Conservation (phyloP, 192 early-diverging fungal genomes). For the Linnemannia zychae region DNA sequence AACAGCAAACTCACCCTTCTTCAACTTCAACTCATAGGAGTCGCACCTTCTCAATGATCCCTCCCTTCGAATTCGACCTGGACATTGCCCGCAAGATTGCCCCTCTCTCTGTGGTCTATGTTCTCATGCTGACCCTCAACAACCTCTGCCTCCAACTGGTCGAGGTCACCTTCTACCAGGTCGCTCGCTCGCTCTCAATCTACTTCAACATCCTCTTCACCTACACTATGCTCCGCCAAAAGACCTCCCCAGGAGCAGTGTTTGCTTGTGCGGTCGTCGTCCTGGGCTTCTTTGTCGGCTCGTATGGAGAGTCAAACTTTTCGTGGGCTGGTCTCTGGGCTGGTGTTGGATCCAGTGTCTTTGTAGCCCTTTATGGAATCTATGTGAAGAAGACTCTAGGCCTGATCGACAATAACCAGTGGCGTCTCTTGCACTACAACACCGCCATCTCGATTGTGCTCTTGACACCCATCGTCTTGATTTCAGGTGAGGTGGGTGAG, state of each 20-base stretch:
- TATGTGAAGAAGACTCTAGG: slow-evolving; percentile 76
- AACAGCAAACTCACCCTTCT: no score
- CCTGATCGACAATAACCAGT: slow-evolving; percentile 76
- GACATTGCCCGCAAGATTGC: slow-evolving; percentile 66
- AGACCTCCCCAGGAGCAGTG: slow-evolving; percentile 66
- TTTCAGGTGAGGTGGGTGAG: slow-evolving; percentile 70
- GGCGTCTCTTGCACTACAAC: slow-evolving; percentile 78
- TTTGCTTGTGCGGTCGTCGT: slow-evolving; percentile 71
- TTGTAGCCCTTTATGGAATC: slow-evolving; percentile 79
- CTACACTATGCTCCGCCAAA: slow-evolving; percentile 68
- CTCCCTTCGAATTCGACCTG: slow-evolving; percentile 72
- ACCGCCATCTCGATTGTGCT: slow-evolving; percentile 72
- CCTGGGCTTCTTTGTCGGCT: slow-evolving; percentile 73
- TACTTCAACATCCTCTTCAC: slow-evolving; percentile 78
- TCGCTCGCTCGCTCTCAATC: slow-evolving; percentile 76
- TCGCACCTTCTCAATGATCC: slow-evolving; percentile 67
- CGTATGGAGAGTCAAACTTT: slow-evolving; percentile 77
- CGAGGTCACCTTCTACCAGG: slow-evolving; percentile 80
- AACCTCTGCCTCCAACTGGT: slow-evolving; percentile 75
- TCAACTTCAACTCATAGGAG: slow-evolving; percentile 34
- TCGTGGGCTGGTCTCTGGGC: slow-evolving; percentile 73
- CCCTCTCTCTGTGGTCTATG: slow-evolving; percentile 74
- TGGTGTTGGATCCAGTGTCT: slow-evolving; percentile 73
- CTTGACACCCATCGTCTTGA: slow-evolving; percentile 66
- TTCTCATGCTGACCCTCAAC: slow-evolving; percentile 76